Evolutionary conservation across 495 filamentous ascomycete species (phyloP).

Genomic region (Penicillium roqueforti): DNA sequence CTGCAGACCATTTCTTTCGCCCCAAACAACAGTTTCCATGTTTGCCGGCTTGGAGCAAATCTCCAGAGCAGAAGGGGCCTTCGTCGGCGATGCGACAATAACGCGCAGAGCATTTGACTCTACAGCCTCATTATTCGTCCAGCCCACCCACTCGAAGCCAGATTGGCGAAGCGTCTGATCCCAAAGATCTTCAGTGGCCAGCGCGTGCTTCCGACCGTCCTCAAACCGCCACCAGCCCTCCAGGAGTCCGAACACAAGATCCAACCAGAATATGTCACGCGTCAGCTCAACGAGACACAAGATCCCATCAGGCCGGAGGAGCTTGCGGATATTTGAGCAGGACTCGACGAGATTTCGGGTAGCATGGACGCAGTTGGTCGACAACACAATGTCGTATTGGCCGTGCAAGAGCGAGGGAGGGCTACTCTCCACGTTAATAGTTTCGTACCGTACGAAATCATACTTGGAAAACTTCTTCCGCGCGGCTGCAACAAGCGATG

Average conservation of each 20-base stretch:
- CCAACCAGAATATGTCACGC: slow-evolving; percentile 27
- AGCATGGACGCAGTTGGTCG: slow-evolving; percentile 44
- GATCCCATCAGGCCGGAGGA: slow-evolving; percentile 35
- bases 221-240: slow-evolving; percentile 37
- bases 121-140: not conserved
- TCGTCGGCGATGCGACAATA: not conserved
- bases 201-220: slow-evolving; percentile 25
- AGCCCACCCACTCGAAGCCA: not conserved
- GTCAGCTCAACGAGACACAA: slow-evolving; percentile 41
- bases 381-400: slow-evolving; percentile 33
- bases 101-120: not conserved
- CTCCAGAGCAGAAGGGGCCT: not conserved
- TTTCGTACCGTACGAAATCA: slow-evolving; percentile 25
- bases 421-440: slow-evolving; percentile 32
- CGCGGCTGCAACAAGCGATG: slow-evolving; percentile 31
- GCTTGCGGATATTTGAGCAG: slow-evolving; percentile 21
- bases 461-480: slow-evolving; percentile 24
- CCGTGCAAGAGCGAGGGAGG: slow-evolving; percentile 14
- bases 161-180: not conserved
- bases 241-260: slow-evolving; percentile 31
- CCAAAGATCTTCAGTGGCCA: slow-evolving; percentile 6
- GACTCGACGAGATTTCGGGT: slow-evolving; percentile 30
- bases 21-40: not conserved
- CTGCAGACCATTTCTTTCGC: not conserved
- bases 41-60: not conserved